phyloP scores from a whole-genome alignment of 2,329 filamentous ascomycete genomes.

The Ophiostoma angusticollis region DNA sequence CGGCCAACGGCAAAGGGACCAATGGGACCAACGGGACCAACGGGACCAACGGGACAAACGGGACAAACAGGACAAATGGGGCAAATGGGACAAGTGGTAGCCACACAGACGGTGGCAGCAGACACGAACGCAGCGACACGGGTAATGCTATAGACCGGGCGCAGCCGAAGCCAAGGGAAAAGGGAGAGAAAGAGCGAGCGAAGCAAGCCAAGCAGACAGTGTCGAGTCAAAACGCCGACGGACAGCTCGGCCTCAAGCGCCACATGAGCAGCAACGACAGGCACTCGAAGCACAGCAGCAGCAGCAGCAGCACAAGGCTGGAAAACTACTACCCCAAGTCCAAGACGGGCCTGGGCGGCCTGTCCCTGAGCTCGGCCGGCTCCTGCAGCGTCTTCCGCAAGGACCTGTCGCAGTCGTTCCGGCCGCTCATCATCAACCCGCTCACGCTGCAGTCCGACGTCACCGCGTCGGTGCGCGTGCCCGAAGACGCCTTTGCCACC shows the following conservation, averaged over 20 bases:
- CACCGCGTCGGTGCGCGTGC: slow-evolving; percentile 71
- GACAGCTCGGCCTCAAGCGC: no score
- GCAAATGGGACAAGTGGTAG: no score
- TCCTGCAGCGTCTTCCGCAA: slow-evolving; percentile 92
- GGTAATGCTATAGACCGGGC: no score
- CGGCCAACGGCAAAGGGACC: not conserved
- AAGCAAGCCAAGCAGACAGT: slow-evolving; percentile 4
- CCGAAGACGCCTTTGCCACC: slow-evolving; percentile 83
- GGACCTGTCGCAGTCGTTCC: slow-evolving; percentile 79
- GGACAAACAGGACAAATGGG: no score
- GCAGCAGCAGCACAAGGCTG: slow-evolving; percentile 20
- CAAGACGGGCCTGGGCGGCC: slow-evolving; percentile 69
- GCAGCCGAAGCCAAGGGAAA: slow-evolving; percentile 17
- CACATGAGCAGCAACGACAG: not conserved
- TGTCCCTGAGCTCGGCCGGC: slow-evolving; percentile 75
- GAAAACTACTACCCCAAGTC: slow-evolving; percentile 83
- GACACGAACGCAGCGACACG: no score
- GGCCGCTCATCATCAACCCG: slow-evolving; percentile 80
- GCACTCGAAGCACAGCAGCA: not conserved
- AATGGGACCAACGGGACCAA: not conserved
- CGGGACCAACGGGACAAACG: not conserved
- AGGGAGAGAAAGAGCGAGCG: slow-evolving; percentile 5
- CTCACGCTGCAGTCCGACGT: slow-evolving; percentile 63
- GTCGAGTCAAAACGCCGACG: no score
- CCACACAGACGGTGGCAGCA: no score